These are phyloP conservation scores for Podila epigama DNA, from an alignment of 192 early-diverging fungal species.

Conservation along the genomic window DNA sequence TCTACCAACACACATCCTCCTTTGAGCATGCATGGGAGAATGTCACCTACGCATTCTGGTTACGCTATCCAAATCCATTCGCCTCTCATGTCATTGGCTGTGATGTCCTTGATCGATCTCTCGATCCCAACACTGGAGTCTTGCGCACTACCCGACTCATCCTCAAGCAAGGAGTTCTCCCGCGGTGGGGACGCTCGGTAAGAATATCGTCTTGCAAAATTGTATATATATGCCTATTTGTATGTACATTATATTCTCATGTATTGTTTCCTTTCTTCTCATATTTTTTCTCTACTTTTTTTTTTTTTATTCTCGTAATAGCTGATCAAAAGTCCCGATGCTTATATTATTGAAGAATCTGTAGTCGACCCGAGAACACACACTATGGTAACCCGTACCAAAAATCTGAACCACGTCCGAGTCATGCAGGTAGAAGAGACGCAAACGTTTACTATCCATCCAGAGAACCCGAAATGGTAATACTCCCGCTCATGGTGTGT, in stretches of 20 bases:
- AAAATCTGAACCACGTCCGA: conserved; percentile 93
- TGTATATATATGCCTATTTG: too few relatives aligned
- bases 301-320: conserved; percentile 20
- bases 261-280: too few relatives aligned
- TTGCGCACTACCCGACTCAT: conserved; percentile 89
- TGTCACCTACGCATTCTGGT: conserved; percentile 90
- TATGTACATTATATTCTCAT: too few relatives aligned
- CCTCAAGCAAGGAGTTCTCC: conserved; percentile 86
- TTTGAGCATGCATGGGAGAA: conserved; percentile 85
- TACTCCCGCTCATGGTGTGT: background rate
- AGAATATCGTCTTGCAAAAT: too few relatives aligned
- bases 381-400: conserved; percentile 83
- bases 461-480: conserved; percentile 56
- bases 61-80: conserved; percentile 98
- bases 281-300: background rate
- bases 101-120: conserved; percentile 90
- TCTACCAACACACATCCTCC: conserved; percentile 79
- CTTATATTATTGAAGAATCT: conserved; percentile 92
- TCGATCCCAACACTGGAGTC: conserved; percentile 80
- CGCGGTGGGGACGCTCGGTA: conserved; percentile 83
- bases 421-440: conserved; percentile 93
- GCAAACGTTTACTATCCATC: conserved; percentile 73
- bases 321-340: conserved; percentile 84
- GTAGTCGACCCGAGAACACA: conserved; percentile 78
- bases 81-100: conserved; percentile 91